Evolutionary conservation across 2,329 filamentous ascomycete species (phyloP), one percentile per base, ranked within the genome.

Genomic region (Fusarium pseudoanthophilum): DNA sequence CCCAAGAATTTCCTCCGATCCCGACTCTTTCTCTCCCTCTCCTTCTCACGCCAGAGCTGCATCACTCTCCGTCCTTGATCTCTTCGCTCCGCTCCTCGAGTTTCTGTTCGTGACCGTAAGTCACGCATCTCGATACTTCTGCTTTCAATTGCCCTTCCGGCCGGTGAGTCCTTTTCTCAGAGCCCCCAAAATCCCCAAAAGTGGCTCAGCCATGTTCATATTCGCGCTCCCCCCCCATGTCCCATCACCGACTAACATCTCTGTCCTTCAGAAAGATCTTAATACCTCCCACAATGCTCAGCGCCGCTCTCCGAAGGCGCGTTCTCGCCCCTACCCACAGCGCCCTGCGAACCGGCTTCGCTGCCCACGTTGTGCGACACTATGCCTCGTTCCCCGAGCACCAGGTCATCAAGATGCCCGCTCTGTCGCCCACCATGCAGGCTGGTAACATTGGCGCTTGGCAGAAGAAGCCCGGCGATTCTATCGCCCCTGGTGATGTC

Each of bases 371-470:
- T 72, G 86, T 89, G 83, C 87, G 90, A 86, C 89, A 85, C 84
- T 90, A 89, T 87, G 96, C 89, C 77, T 97, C 95, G 56, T 98
- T 94, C 87, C 97, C 96, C 77, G 91, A 95, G 77, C 96, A 99
- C 87, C 95, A 93, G 78, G 88, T 99, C 84, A 92, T 99, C 87
- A 96, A 91, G 88, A 99, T 99, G 96, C 96, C 96, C 75, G 96
- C 96, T 67, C 89, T 99, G 80, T 99, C 96, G 73, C 96, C 96
- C 62, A 99, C 96, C 78, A 99, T 99, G 96, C 95, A 93, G 74
- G 88, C 93, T 72, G 96, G 96, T 83, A 97, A 97, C 87, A 97
- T 99, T 84, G 97, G 96, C 79, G 87, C 91, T 74, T 99, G 96
- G 96, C 94, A 98, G 87, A 99, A 98, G 90, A 97, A 98, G 87